These are phyloP conservation scores for Chaetoceros tenuissimus DNA, from an alignment of 108 stramenopile species.

Conservation along the genomic window DNA sequence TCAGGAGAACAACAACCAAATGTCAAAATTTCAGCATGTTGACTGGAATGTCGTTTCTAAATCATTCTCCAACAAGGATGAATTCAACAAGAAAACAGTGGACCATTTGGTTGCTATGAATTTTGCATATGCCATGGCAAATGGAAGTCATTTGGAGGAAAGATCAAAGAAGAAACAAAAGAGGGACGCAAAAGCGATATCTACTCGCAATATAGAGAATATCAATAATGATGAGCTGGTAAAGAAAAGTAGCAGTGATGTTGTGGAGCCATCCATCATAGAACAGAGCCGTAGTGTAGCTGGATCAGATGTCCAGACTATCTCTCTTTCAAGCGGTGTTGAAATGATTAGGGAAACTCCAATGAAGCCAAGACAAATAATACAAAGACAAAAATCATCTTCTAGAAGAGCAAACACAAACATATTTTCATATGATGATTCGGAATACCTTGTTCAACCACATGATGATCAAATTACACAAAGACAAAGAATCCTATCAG, in stretches of 20 bases:
- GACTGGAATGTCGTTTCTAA: not conserved
- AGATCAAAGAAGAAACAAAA: not conserved
- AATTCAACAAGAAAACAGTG: not conserved
- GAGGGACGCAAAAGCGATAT: not conserved
- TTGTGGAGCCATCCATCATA: not conserved
- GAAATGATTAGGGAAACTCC: not conserved
- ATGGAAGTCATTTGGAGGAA: not conserved
- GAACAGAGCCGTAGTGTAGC: not conserved
- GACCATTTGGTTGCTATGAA: not conserved
- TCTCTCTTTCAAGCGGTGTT: not conserved
- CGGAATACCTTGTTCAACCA: not conserved
- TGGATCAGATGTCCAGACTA: not conserved
- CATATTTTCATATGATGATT: not conserved
- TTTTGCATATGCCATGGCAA: not conserved
- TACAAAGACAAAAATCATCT: not conserved
- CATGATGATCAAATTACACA: not conserved
- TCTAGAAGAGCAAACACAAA: not conserved
- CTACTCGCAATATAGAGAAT: not conserved
- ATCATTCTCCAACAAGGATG: not conserved
- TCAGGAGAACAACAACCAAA: not conserved
- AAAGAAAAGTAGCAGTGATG: not conserved
- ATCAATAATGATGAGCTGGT: not conserved
- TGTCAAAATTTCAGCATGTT: not conserved
- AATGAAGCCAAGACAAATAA: too few relatives aligned
- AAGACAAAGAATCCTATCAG: not conserved